Evolutionary conservation across 805 yeast genomes (phyloP).

Genomic region (Wickerhamomyces chaumierensis): DNA sequence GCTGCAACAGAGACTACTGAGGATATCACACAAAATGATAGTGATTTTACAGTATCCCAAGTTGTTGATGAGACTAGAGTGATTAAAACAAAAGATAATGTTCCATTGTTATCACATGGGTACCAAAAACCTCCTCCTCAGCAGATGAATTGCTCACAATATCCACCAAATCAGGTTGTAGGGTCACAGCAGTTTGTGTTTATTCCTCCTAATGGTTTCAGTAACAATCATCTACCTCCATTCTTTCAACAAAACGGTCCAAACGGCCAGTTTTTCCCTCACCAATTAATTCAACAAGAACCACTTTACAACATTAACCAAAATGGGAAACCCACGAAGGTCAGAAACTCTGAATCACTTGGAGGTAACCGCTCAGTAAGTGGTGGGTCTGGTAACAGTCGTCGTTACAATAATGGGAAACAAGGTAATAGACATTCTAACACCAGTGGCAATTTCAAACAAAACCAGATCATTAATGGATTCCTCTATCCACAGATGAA

Average conservation of each 20-base stretch:
- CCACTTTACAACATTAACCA: neutral
- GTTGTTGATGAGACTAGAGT: no score
- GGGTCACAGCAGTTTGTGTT: no score
- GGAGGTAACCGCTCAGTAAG: slow-evolving; percentile 1
- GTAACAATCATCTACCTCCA: no score
- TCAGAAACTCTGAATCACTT: slow-evolving; percentile 15
- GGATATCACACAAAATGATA: no score
- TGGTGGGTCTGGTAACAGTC: slow-evolving; percentile 3
- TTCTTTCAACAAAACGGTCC: no score
- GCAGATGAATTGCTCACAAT: no score
- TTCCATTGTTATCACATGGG: no score
- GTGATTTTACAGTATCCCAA: no score
- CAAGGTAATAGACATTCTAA: slow-evolving; percentile 13
- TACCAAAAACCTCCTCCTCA: no score
- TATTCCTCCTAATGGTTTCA: no score
- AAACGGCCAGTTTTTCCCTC: neutral
- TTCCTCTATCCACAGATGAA: slow-evolving; percentile 8
- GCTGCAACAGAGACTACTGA: neutral
- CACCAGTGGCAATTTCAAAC: slow-evolving; percentile 5
- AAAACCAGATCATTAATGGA: neutral
- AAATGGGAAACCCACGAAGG: slow-evolving; percentile 4
- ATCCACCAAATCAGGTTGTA: no score
- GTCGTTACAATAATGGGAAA: slow-evolving; percentile 5
- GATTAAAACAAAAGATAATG: no score
- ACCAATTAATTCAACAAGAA: neutral